Evolutionary conservation across 2,329 filamentous ascomycete species (phyloP).

Genomic region (Zymoseptoria passerinii): DNA sequence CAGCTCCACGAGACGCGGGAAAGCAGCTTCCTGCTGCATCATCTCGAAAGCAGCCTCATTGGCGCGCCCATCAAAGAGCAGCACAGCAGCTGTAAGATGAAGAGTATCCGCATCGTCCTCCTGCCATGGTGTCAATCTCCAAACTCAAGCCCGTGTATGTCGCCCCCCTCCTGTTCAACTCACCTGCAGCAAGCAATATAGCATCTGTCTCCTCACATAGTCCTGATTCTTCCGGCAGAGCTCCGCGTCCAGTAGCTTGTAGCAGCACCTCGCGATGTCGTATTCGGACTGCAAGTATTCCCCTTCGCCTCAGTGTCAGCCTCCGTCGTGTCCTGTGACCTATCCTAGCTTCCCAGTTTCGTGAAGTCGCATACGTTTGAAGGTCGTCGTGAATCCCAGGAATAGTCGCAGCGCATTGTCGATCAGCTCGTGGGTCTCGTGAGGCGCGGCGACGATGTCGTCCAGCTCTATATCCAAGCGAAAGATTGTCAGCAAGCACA

Average conservation of each 20-base stretch:
- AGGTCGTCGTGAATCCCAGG: slow-evolving; percentile 66
- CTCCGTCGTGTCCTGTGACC: neutral
- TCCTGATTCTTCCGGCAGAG: slow-evolving; percentile 68
- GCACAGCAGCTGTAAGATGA: slow-evolving; percentile 71
- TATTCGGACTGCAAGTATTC: slow-evolving; percentile 68
- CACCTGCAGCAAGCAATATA: slow-evolving; percentile 74
- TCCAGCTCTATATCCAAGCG: slow-evolving; percentile 49
- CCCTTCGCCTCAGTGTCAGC: slow-evolving; percentile 37
- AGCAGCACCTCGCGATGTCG: slow-evolving; percentile 71
- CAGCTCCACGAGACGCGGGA: slow-evolving; percentile 73
- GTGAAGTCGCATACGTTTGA: slow-evolving; percentile 47
- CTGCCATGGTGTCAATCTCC: slow-evolving; percentile 36
- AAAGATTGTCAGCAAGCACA: slow-evolving; percentile 6
- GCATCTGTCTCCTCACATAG: slow-evolving; percentile 86
- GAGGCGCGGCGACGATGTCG: slow-evolving; percentile 53
- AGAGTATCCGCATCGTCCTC: slow-evolving; percentile 78
- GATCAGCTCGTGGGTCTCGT: slow-evolving; percentile 57
- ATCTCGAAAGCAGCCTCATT: slow-evolving; percentile 72
- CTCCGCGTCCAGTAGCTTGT: slow-evolving; percentile 64
- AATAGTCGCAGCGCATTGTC: slow-evolving; percentile 82
- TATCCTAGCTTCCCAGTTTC: neutral
- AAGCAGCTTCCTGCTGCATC: slow-evolving; percentile 82
- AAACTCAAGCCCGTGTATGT: neutral
- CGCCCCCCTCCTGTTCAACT: slow-evolving; percentile 5
- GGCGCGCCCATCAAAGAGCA: slow-evolving; percentile 76